Conservation (phyloP, 192 early-diverging fungal species). For the Gonapodya prolifera region DNA sequence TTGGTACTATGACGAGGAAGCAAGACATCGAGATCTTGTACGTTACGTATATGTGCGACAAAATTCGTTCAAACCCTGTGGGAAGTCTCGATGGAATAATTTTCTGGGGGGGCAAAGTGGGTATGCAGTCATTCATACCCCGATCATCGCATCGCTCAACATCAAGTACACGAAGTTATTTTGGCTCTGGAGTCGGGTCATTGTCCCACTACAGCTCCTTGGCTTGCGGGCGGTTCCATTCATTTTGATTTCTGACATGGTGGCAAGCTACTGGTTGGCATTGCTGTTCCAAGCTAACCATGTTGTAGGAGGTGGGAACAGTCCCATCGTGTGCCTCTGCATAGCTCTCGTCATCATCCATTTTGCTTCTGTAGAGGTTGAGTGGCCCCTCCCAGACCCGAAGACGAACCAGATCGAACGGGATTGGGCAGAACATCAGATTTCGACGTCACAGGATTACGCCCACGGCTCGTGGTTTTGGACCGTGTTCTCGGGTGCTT, state of each 20-base stretch:
- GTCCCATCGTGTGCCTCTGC: too few species aligned
- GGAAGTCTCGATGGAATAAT: constrained; percentile 26
- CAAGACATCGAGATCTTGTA: constrained; percentile 38
- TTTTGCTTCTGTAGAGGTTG: constrained; percentile 15
- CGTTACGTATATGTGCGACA: constrained; percentile 29
- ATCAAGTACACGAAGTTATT: constrained; percentile 15
- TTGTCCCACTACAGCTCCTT: constrained; percentile 24
- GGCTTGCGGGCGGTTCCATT: constrained; percentile 18
- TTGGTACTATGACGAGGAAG: constrained; percentile 34
- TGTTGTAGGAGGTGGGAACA: constrained; percentile 32
- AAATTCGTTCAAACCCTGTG: constrained; percentile 32
- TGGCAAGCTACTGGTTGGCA: constrained; percentile 35
- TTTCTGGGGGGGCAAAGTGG: constrained; percentile 41
- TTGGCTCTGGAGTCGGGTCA: constrained; percentile 31
- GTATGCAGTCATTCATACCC: too few species aligned
- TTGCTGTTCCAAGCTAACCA: constrained; percentile 48
- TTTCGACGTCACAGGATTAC: constrained; percentile 36
- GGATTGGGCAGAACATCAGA: constrained; percentile 34
- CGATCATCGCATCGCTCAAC: too few species aligned
- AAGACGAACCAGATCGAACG: constrained; percentile 23
- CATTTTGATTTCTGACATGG: constrained; percentile 32
- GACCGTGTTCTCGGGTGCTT: constrained; percentile 30
- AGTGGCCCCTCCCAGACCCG: constrained; percentile 36
- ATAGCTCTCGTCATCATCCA: not conserved
- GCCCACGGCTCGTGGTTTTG: constrained; percentile 34